Base-by-base conservation (phyloP, 2,329 filamentous ascomycete genomes). In the Aureobasidium melanogenum region DNA sequence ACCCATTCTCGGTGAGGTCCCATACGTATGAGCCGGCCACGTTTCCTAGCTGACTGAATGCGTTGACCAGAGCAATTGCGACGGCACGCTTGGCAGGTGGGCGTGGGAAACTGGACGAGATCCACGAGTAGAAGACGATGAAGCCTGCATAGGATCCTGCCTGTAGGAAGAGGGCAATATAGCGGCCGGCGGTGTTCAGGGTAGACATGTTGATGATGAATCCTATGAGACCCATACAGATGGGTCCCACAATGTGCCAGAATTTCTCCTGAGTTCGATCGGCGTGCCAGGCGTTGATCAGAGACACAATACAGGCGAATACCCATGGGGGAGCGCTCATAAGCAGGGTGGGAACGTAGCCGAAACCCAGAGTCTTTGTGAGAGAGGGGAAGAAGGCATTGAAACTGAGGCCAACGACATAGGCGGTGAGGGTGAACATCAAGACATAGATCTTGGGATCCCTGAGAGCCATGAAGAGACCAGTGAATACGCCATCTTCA, bases 121-220 rank as follows among this genome's bases (percentile, higher is more conserved):
- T 83, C 82, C 82, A 84, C 0, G 80, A 82, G 70, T 82, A 82
- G 64, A 82, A 80, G 55, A 83, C 80, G 68, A 83, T 82, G 72
- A 81, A 63, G 15, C 81, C 81, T 0, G 82, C 82, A 64, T 85
- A 85, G 1, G 81, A 79, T 32, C 75, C 76, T 0, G 83, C 79
- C 67, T 84, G 81, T 0, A 86, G 74, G 73, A 86, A 85, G 17
- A 85, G 77, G 1, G 83, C 82, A 5, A 85, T 70, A 69, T 85
- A 86, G 56, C 83, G 81, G 7, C 80, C 82, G 1, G 81, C 81
- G 1, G 78, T 71, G 66, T 82, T 83, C 28, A 77, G 69, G 0
- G 82, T 85, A 2, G 78, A 77, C 79, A 85, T 84, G 72, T 77
- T 79, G 67, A 85, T 85, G 69, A 85, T 68, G 71, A 85, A 85